Base-by-base conservation (phyloP, 345 rosid genomes). In the Rubroshorea leprosula region DNA sequence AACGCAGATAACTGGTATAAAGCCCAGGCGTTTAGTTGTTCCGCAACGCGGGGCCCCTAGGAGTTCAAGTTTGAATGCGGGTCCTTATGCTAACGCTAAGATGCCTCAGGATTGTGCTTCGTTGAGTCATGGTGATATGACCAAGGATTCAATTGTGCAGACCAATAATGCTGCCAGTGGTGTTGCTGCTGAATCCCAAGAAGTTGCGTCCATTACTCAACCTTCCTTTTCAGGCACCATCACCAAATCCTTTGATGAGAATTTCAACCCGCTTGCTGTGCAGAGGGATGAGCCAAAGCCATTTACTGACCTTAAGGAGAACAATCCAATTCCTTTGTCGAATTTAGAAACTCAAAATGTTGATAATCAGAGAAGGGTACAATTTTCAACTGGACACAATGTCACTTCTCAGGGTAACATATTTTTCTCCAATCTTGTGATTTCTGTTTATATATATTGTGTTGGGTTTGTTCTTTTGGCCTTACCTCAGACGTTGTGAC, bases 321-420 rank as follows among this genome's bases (percentile, higher is more conserved):
- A 64, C 53, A 70, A 72, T 58, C 65, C 57, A n/a, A 51, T 64
- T 39, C 60, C 74, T 54, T 20, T 50, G 24, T 57, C 68, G 23
- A 72, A 51, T 59, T 43, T 64, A 27, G 84, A 70, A 43, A 69
- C 85, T 69, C 79, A 58, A 43, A 60, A 62, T 19, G 60, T 29
- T n/a, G n/a, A n/a, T 56, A 71, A 45, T 27, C 71, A 61, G 50
- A 72, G 72, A 68, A 83, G 77, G 63, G 86, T 80, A 29, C 90
- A 80, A 15, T 76, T 86, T 68, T 73, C 77, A 22, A 46, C 51
- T 31, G 79, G 72, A 26, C 73, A 68, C 49, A 80, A 62, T 21
- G 58, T 69, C 61, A 57, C 70, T 51, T 77, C 78, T 68, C 86
- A 75, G 45, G 96, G 96, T 89, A 85, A 81, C 57, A 17, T 60